Percentiles rank a stretch among this genome's conserved stretches.
Conservation (phyloP, 2,329 filamentous ascomycete species). For the Ceratocystis alfenasii region DNA sequence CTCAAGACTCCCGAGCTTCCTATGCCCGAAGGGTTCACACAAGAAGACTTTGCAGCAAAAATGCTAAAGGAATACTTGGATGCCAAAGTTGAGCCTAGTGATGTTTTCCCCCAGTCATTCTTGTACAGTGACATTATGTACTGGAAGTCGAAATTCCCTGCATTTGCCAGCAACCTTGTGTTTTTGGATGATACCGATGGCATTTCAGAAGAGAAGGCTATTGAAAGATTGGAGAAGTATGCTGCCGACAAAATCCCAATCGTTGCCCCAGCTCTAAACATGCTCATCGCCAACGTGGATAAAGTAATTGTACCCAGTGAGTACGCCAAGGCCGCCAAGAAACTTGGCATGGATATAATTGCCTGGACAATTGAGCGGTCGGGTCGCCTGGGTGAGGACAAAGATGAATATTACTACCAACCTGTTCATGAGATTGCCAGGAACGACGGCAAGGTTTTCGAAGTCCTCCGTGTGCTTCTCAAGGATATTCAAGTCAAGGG, state of each 20-base stretch:
- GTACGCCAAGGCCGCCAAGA: constrained; percentile 50
- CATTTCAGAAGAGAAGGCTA: constrained; percentile 40
- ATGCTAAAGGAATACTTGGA: constrained; percentile 48
- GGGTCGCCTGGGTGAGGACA: constrained; percentile 43
- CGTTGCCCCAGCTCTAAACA: constrained; percentile 48
- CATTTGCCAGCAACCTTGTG: constrained; percentile 49
- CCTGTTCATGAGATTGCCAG: constrained; percentile 43
- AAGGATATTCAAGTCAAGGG: constrained; percentile 48
- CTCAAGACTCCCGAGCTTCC: constrained; percentile 55
- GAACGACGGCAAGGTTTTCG: constrained; percentile 55
- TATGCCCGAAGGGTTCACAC: constrained; percentile 59
- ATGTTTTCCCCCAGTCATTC: constrained; percentile 56
- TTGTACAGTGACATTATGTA: constrained; percentile 51
- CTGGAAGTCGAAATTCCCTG: constrained; percentile 51
- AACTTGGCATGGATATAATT: constrained; percentile 51
- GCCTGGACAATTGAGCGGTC: constrained; percentile 59
- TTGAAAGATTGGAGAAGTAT: constrained; percentile 45
- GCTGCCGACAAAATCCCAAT: constrained; percentile 47
- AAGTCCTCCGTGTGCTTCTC: constrained; percentile 52
- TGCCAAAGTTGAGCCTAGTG: constrained; percentile 39
- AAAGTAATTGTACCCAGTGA: constrained; percentile 48
- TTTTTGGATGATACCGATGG: constrained; percentile 52
- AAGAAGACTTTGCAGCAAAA: constrained; percentile 52
- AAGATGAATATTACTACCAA: constrained; percentile 44
- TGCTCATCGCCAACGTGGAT: constrained; percentile 45